These are phyloP conservation scores for Kwoniella bestiolae DNA, from an alignment of 768 basidiomycete genomes.

Conservation along the genomic window DNA sequence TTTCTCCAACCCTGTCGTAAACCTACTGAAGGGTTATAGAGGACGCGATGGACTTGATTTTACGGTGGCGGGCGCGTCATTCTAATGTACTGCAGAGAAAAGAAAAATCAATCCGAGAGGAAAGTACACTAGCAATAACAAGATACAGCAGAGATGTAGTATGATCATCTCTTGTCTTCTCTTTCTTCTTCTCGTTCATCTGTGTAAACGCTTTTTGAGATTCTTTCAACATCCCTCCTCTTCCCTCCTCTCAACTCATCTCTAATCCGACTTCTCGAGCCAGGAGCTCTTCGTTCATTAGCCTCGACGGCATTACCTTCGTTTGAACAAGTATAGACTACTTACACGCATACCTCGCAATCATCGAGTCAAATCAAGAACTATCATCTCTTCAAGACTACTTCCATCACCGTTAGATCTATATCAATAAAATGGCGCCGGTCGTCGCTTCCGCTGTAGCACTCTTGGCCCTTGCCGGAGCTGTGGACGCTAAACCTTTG, in stretches of 20 bases:
- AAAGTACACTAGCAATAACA: no score
- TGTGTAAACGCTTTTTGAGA: neutral
- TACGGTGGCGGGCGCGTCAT: constrained; percentile 23
- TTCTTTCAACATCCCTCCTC: constrained; percentile 16
- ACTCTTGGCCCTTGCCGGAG: constrained; percentile 33
- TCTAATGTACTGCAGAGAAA: neutral
- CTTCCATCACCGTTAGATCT: neutral
- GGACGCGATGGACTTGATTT: constrained; percentile 9
- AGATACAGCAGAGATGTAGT: neutral
- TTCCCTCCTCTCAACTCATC: constrained; percentile 14
- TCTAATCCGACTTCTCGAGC: constrained; percentile 36
- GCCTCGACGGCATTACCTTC: constrained; percentile 53
- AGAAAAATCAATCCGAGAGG: constrained; percentile 1
- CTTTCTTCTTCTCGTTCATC: constrained; percentile 5
- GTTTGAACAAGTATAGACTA: constrained; percentile 21
- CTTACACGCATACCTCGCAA: neutral
- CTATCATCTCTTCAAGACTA: constrained; percentile 4
- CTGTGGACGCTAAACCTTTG: constrained; percentile 44
- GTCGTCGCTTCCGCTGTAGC: constrained; percentile 43
- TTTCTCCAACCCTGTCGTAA: neutral
- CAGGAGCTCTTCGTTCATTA: constrained; percentile 45
- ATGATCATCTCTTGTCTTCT: neutral
- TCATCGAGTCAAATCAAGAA: neutral
- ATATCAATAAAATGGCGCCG: constrained; percentile 45
- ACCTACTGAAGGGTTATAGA: constrained; percentile 7